Base-by-base conservation (phyloP, 371 early-diverging fungal genomes). In the Mucor plumbeus region DNA sequence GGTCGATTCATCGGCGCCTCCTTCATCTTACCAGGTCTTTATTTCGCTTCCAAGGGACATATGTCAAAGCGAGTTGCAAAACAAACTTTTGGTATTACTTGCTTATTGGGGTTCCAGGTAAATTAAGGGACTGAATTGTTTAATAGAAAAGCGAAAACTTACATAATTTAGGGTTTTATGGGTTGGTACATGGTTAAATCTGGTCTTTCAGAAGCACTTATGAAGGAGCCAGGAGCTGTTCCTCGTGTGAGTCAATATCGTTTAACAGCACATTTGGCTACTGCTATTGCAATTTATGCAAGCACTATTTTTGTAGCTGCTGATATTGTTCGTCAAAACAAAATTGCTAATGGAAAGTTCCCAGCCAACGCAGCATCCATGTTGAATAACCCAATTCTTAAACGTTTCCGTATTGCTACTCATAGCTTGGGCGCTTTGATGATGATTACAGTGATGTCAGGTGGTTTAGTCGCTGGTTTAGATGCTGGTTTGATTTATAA, bases 121-220 rank as follows among this genome's bases (percentile, higher is more conserved):
- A 26, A 97, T 83, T 89, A 89, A 83, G 62, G 40, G 7, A 47
- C 19, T 17, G 19, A 33, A 19, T 47, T 19, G 34, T 15, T 38
- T 54, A 21, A 65, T 44, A 59, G 13, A 40, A 15, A 40, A 53
- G 17, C 14, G 4, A 11, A 14, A 11, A 40, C 14, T 11, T 4
- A 11, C 33, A 39, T 10, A 43, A 34, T 43, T 61, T 67, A 92
- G 87, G 99, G 99, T 43, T 87, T 90, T 14, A 87, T 98, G 74
- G 99, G 99, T 60, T 98, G 99, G 99, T 97, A 94, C 77, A 98
- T 98, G 99, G 99, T 98, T 31, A 90, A 93, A 59, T 92, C 92
- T 47, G 99, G 99, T 13, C 81, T 98, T 11, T 88, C 90, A 19
- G 83, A 92, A 54, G 92, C 94, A 60, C 75, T 95, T 38, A 81